These are phyloP conservation scores for Leccinum ochraceum DNA, from an alignment of 768 basidiomycete genomes.

Conservation along the genomic window DNA sequence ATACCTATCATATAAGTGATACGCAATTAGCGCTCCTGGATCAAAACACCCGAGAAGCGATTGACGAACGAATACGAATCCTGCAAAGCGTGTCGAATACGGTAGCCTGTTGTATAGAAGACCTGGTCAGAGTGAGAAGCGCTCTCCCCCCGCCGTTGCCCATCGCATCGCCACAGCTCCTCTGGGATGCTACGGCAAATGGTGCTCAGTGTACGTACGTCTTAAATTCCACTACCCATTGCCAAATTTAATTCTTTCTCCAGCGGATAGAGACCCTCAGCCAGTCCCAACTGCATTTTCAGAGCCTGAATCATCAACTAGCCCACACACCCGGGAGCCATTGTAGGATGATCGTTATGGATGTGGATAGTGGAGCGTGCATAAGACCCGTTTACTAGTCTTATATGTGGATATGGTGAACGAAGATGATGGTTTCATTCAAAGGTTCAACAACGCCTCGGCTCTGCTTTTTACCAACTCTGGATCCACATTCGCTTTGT, in stretches of 20 bases:
- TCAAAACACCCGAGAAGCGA: conserved; percentile 69
- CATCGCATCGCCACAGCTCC: conserved; percentile 10
- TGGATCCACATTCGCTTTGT: conserved; percentile 59
- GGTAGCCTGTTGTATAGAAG: conserved; percentile 74
- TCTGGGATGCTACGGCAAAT: conserved; percentile 11
- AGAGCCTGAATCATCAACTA: conserved; percentile 4
- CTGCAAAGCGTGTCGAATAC: conserved; percentile 76
- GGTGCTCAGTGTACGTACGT: conserved; percentile 18
- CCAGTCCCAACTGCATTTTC: neutral
- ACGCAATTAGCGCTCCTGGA: conserved; percentile 70
- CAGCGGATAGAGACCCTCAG: conserved; percentile 2
- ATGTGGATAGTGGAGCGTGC: neutral
- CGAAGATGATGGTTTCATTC: conserved; percentile 2
- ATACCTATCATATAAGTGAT: conserved; percentile 31
- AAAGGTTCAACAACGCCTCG: conserved; percentile 36
- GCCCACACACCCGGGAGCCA: neutral
- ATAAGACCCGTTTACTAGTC: conserved; percentile 3
- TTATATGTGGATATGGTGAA: neutral
- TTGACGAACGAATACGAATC: conserved; percentile 80
- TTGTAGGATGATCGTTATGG: conserved; percentile 5
- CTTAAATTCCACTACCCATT: neutral
- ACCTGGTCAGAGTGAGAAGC: conserved; percentile 75
- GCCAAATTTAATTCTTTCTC: neutral
- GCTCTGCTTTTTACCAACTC: conserved; percentile 56
- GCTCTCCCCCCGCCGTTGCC: conserved; percentile 50